Evolutionary conservation across 306 rosid species (phyloP), one percentile per base, ranked within the genome.

Genomic region (Quillaja saponaria): DNA sequence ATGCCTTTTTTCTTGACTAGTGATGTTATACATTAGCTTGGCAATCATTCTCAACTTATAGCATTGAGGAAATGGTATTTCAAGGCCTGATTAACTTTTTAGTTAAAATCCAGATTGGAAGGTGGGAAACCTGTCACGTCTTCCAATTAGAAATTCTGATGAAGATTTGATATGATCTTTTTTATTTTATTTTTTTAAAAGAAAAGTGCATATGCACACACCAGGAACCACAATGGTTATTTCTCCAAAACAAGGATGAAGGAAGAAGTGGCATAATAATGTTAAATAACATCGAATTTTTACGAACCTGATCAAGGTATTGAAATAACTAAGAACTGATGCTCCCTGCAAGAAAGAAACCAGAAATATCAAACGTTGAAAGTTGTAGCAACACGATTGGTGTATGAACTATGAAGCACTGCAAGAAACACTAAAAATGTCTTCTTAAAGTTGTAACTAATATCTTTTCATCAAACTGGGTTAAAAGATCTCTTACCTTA

Each of bases 231-330:
- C 11, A 39, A 31, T 50, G 49, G n/a, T 45, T 42, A 47, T 44
- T 57, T 40, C 14, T 55, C 49, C 33, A 68, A 77, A 60, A 37
- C 21, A 20, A 60, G 55, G 56, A 53, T 15, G 20, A 62, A 47
- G 31, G 61, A 42, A 49, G 9, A 48, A 53, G 54, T 20, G 10
- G 58, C 16, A 35, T 41, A n/a, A 18, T 61, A 51, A 47, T 71
- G 19, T 50, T 49, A 60, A 68, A 35, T n/a, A 60, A 55, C 10
- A 47, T 37, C 28, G 37, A 62, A 55, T 55, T 61, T 58, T 47
- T 53, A 78, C 49, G 57, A 67, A 94, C 99, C 99, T 94, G 99
- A 87, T 74, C 63, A 74, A 62, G 63, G 95, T 71, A 28, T 90
- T 80, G 55, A 81, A 37, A 48, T 64, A 40, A 41, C 74, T 61